Conservation (phyloP, 2,329 filamentous ascomycete species). For the Arthroderma uncinatum region DNA sequence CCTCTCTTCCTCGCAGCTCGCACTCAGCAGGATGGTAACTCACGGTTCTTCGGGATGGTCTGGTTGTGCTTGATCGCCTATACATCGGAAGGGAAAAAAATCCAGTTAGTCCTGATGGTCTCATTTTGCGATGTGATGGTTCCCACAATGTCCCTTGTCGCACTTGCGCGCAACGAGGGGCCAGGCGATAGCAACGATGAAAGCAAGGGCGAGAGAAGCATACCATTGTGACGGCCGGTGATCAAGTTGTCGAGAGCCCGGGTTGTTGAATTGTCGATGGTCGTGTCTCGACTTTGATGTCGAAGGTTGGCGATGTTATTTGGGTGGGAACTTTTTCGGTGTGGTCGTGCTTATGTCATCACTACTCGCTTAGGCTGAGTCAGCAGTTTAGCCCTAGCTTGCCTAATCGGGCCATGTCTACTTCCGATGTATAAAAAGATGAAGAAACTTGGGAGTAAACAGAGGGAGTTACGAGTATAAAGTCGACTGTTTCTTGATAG, state of each 20-base stretch:
- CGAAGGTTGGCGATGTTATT: slow-evolving; percentile 23
- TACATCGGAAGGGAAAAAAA: slow-evolving; percentile 10
- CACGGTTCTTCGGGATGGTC: slow-evolving; percentile 92
- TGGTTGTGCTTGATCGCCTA: slow-evolving; percentile 99
- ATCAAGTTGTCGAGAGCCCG: slow-evolving; percentile 35
- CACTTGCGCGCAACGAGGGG: not conserved
- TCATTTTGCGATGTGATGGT: not conserved
- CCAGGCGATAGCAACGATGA: slow-evolving; percentile 7
- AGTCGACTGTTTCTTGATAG: not conserved
- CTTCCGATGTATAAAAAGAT: not conserved
- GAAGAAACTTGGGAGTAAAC: not conserved
- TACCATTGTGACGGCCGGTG: slow-evolving; percentile 44
- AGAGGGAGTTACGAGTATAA: not conserved
- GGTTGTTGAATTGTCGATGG: slow-evolving; percentile 35
- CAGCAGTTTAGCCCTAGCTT: slow-evolving; percentile 23
- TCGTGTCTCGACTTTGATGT: slow-evolving; percentile 33
- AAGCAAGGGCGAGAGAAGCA: slow-evolving; percentile 14
- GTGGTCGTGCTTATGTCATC: slow-evolving; percentile 27
- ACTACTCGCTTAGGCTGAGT: slow-evolving; percentile 33
- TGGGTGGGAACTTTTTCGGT: slow-evolving; percentile 33
- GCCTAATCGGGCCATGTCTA: slow-evolving; percentile 12
- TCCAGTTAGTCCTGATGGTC: not conserved
- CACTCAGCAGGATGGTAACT: slow-evolving; percentile 28
- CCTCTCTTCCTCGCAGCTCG: not conserved
- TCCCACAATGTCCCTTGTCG: not conserved